phyloP scores from a whole-genome alignment of 1,284 basidiomycete species.

The Rhodotorula sp. region DNA sequence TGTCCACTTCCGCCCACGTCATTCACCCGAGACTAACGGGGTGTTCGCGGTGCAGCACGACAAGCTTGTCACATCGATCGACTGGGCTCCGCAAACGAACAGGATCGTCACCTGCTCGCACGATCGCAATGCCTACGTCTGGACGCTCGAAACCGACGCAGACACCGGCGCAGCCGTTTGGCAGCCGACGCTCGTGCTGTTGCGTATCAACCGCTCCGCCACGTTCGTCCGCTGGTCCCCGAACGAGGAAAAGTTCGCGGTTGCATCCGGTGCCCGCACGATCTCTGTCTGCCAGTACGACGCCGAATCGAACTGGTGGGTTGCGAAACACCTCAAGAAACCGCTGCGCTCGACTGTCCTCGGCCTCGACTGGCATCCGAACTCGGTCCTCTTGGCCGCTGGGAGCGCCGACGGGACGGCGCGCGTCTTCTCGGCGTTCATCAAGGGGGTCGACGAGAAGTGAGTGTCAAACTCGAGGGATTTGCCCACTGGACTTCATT shows the following conservation, averaged over 20 bases:
- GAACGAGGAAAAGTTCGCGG: slow-evolving; percentile 97
- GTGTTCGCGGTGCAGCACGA: slow-evolving; percentile 70
- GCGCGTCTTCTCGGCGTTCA: slow-evolving; percentile 96
- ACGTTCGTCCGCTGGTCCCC: slow-evolving; percentile 96
- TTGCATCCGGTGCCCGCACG: slow-evolving; percentile 91
- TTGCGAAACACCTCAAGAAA: slow-evolving; percentile 95
- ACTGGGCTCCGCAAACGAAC: slow-evolving; percentile 96
- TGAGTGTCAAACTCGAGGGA: slow-evolving; percentile 42
- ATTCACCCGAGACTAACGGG: slow-evolving; percentile 10
- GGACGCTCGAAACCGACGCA: slow-evolving; percentile 76
- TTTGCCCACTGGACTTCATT: not conserved
- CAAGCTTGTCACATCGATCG: slow-evolving; percentile 96
- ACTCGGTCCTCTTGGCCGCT: slow-evolving; percentile 90
- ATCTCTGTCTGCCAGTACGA: slow-evolving; percentile 95
- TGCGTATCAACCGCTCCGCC: slow-evolving; percentile 93
- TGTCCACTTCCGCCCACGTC: not conserved
- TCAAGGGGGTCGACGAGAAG: slow-evolving; percentile 97
- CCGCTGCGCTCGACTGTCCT: slow-evolving; percentile 91
- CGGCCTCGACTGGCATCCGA: slow-evolving; percentile 95
- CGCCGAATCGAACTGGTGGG: slow-evolving; percentile 99
- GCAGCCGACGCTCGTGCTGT: slow-evolving; percentile 96
- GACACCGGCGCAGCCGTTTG: slow-evolving; percentile 69
- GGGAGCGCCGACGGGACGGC: slow-evolving; percentile 95
- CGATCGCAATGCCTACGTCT: slow-evolving; percentile 98
- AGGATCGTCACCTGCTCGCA: slow-evolving; percentile 97